A percentile compares a stretch with the other conserved stretches of the same genome.
Evolutionary conservation across 1,139 yeast genomes (phyloP).

Genomic region (Schizosaccharomyces versatilis): DNA sequence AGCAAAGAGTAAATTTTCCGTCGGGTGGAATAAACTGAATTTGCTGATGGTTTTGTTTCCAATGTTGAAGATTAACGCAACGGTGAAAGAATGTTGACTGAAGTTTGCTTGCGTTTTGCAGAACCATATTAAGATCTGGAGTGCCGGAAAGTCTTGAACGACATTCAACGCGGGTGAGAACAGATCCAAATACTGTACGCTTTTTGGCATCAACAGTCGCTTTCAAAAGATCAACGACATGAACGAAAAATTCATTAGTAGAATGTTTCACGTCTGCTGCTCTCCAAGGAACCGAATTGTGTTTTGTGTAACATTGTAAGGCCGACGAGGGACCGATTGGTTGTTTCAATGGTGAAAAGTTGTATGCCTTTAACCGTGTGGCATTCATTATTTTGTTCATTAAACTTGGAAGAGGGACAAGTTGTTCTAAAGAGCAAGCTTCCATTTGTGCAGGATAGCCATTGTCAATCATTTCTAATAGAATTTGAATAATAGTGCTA

Average conservation of each 20-base stretch:
- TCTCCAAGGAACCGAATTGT: constrained; percentile 45
- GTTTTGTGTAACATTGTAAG: neutral
- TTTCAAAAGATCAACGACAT: constrained; percentile 30
- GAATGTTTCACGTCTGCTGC: constrained; percentile 39
- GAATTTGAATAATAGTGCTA: constrained; percentile 38
- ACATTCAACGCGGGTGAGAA: neutral
- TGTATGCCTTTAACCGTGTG: constrained; percentile 10
- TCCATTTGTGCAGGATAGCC: constrained; percentile 57
- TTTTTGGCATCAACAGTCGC: neutral
- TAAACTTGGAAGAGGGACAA: constrained; percentile 33
- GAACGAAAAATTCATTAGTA: constrained; percentile 64
- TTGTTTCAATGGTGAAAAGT: neutral
- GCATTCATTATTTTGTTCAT: constrained; percentile 15
- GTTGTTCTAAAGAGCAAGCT: constrained; percentile 42
- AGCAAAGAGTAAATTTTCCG: constrained; percentile 42
- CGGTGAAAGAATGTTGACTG: constrained; percentile 29
- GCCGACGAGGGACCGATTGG: neutral
- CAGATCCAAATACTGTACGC: neutral
- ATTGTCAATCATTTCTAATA: constrained; percentile 53
- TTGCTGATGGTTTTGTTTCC: constrained; percentile 19
- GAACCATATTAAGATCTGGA: constrained; percentile 44
- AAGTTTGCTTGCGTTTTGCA: constrained; percentile 27
- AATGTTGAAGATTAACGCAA: constrained; percentile 25
- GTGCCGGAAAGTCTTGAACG: constrained; percentile 26
- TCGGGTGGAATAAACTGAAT: constrained; percentile 72